A percentile compares a stretch with the other conserved stretches of the same genome.
Conservation (phyloP, 2,329 filamentous ascomycete genomes). For the Tolypocladium ovalisporum region DNA sequence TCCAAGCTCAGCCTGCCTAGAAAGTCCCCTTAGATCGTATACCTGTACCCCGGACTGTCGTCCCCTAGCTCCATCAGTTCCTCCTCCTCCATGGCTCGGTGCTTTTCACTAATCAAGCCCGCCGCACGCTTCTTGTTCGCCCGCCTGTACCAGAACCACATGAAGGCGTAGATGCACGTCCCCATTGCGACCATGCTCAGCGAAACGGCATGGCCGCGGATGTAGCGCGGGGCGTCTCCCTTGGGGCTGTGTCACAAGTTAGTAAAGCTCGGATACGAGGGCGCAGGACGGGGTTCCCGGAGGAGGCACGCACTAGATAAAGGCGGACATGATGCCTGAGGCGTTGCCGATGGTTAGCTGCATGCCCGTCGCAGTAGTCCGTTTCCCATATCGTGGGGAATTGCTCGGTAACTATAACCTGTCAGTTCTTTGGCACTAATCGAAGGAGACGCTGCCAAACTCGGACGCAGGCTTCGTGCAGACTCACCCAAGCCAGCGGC, state of each 20-base stretch:
- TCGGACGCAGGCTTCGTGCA: neutral
- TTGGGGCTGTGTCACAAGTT: slow-evolving; percentile 26
- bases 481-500: slow-evolving; percentile 40
- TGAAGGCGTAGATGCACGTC: slow-evolving; percentile 37
- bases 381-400: slow-evolving; percentile 63
- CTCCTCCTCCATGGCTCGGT: slow-evolving; percentile 31
- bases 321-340: slow-evolving; percentile 63
- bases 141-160: slow-evolving; percentile 41
- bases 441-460: neutral
- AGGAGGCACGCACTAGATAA: slow-evolving; percentile 45
- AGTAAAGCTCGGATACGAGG: too few species aligned
- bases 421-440: neutral
- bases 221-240: slow-evolving; percentile 43
- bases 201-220: slow-evolving; percentile 50
- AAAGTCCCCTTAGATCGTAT: slow-evolving; percentile 26
- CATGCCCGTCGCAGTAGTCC: slow-evolving; percentile 60
- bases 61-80: slow-evolving; percentile 40
- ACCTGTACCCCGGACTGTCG: slow-evolving; percentile 38
- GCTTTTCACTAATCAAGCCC: slow-evolving; percentile 25
- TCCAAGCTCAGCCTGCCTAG: too few species aligned
- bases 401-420: slow-evolving; percentile 45
- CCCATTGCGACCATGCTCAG: slow-evolving; percentile 46
- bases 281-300: neutral
- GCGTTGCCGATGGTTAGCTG: slow-evolving; percentile 62
- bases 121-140: slow-evolving; percentile 35